Base-by-base conservation (phyloP, 306 rosid genomes). In the Cotoneaster glaucophyllus region DNA sequence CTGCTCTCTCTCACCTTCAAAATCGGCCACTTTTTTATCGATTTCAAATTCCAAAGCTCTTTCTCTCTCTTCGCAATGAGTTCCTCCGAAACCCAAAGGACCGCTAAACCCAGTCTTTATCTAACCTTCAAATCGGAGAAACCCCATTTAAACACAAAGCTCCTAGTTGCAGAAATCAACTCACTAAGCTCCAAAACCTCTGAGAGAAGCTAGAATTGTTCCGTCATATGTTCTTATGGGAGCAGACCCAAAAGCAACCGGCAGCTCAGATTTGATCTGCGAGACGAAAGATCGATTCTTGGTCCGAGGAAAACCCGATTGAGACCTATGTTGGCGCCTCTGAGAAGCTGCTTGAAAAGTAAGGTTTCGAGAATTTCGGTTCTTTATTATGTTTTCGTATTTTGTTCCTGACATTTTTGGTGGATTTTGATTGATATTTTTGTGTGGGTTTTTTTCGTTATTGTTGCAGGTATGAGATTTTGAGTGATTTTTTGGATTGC, bases 331-430 rank as follows among this genome's bases (percentile, higher is more conserved):
- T 64, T 6, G 72, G 54, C 22, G 74, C 58, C 11, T 39, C 77
- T 1, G 10, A 17, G 4, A 87, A 82, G 79, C 67, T 95, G 3
- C 89, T 93, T 11, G 84, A 86, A 6, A 95, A 80, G 96, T 92
- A 65, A 82, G 21, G 43, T 5, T 80, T 26, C 21, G 6, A 56
- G 14, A 10, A 18, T 39, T 64, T 48, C 67, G n/a, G n/a, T 18
- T 45, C 29, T 25, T 11, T 67, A 73, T 11, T 69, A 72, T 57
- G 1, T 8, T 0, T 12, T 37, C 18, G 29, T 58, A 5, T 11
- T 4, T n/a, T 4, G 34, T 19, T 3, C 57, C 70, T 52, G 15
- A 10, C 8, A 2, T 67, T 28, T 43, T 57, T 52, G 53, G 70
- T 54, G 58, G 61, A 45, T 53, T 69, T 26, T 25, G 13, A 4